Conservation (phyloP, 2,329 filamentous ascomycete species). For the Leptographium flavum region DNA sequence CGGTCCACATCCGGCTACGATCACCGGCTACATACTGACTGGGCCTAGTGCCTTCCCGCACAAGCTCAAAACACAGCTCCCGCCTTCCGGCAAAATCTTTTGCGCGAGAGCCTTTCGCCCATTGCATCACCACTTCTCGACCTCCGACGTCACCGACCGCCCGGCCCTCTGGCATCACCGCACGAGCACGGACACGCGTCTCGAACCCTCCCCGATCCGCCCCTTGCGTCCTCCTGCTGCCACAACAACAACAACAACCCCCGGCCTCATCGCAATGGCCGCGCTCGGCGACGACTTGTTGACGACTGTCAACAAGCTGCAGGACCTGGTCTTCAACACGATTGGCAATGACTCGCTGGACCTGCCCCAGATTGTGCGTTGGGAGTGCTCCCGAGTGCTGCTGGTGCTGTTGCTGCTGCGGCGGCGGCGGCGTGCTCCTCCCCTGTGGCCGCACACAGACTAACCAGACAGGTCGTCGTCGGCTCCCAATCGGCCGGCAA, state of each 20-base stretch:
- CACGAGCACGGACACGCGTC: neutral
- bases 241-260: neutral
- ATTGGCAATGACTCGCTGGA: slow-evolving; percentile 98
- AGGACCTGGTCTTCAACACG: slow-evolving; percentile 98
- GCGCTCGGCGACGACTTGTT: slow-evolving; percentile 92
- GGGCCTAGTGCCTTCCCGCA: neutral
- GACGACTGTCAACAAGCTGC: slow-evolving; percentile 91
- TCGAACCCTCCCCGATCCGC: no score
- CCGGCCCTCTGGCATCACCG: no score
- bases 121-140: neutral
- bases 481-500: slow-evolving; percentile 97
- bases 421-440: slow-evolving; percentile 4
- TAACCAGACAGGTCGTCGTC: slow-evolving; percentile 67
- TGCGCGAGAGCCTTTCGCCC: neutral
- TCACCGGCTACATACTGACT: neutral
- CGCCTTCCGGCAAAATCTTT: neutral
- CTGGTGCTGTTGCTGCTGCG: neutral
- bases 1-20: neutral
- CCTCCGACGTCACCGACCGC: no score
- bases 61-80: slow-evolving; percentile 1
- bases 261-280: slow-evolving; percentile 48
- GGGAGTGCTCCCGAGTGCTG: neutral
- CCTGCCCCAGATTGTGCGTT: slow-evolving; percentile 86
- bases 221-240: neutral
- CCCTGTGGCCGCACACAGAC: neutral